Base-by-base conservation (phyloP, 495 filamentous ascomycete genomes). In the Aspergillus olivimuriae region DNA sequence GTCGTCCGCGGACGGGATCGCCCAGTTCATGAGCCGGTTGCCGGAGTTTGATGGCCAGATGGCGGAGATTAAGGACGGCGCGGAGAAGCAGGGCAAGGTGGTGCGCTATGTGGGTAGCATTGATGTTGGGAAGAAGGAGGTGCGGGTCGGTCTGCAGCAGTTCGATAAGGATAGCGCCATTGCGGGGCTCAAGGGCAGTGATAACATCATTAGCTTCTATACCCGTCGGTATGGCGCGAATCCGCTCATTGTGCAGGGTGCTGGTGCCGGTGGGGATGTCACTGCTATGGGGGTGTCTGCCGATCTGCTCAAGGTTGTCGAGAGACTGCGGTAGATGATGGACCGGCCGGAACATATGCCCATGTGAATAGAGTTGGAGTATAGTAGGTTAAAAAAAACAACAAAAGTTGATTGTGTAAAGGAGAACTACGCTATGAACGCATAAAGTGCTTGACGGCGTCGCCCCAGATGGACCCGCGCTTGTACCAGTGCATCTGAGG, bases 181-280 rank as follows among this genome's bases (percentile, higher is more conserved):
- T 64, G 92, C 91, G 21, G 84, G 85, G 26, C 70, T 97, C 44
- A 94, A 94, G 74, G 92, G 92, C 28, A 95, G 89, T 64, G 92
- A 95, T 60, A 97, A 97, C 70, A 91, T 96, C 58, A 92, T 98
- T 56, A 92, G 81, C 74, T 95, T 98, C 75, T 94, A 92, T 66
- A 96, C 92, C 34, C 83, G 90, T 72, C 78, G 92, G 53, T 97
- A 98, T 59, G 88, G 87, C 30, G 72, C 70, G 46, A 94, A 89
- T 61, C 87, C 92, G 10, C 66, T 96, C 42, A 92, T 96, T 58
- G 80, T 98, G 37, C 89, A 95, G 73, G 92, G 92, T 45, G 90
- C 89, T 28, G 92, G 90, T 40, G 92, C 92, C 41, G 92, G 92
- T 52, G 89, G 84, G 32, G 91, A 95, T 20, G 89, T 96, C 26